Base-by-base conservation (phyloP, 148 eudicot genomes). In the Heliosperma pusillum region DNA sequence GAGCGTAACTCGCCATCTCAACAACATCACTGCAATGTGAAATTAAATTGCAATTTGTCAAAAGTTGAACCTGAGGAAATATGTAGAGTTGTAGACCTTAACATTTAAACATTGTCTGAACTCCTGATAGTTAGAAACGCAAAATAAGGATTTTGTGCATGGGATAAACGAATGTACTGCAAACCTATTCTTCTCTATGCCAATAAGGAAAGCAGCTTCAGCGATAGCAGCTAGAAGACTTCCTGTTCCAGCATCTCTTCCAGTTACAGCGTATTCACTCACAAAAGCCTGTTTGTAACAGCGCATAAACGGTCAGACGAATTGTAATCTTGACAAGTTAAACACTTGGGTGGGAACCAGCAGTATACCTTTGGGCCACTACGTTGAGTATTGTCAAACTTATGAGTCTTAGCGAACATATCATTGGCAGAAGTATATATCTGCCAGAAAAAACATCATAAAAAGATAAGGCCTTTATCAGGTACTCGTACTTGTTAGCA, bases 1-100 rank as follows among this genome's bases (percentile, higher is more conserved):
- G 97, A 44, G 99, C 99, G 57, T 90, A 89, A 84, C 99, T 90
- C 29, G 99, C 94, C 97, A 95, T 89, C 74, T 85, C 87, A 58
- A 95, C 89, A 75, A 82, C 74, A 79, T 95, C 98, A 78, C 99
- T 95, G 91, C 91, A 60, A 53, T 24, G 24, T 42, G 12, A 62
- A 67, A 74, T 59, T 56, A 73, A 33, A 77, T 71, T 66, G 47
- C 52, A 80, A 60, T 60, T 71, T 15, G 29, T 74, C 68, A 72
- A 29, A 52, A 60, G 26, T 52, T 16, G 59, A 21, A 70, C 27
- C 0, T 9, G n/a, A 26, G n/a, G 73, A 70, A 70, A 69, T 6
- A 42, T 17, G 57, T n/a, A n/a, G n/a, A n/a, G n/a, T n/a, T n/a
- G n/a, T n/a, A 69, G 27, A 5, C 72, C 9, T 1, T 22, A 69